Conservation (phyloP, 768 basidiomycete species). For the Steccherinum ochraceum region DNA sequence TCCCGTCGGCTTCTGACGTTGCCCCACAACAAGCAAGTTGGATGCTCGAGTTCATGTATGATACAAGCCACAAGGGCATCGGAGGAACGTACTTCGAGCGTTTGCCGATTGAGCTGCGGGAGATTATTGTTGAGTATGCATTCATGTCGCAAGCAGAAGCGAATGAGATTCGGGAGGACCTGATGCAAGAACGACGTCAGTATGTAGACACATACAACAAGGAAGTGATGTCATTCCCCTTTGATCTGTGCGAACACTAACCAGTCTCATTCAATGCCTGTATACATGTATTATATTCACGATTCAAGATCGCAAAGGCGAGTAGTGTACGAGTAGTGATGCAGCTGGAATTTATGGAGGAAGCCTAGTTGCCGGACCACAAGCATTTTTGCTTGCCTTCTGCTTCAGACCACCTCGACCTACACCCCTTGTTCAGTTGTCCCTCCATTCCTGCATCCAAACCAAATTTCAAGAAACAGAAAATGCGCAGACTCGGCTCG, state of each 20-base stretch:
- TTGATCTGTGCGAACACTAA: conserved; percentile 13
- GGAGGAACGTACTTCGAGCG: background rate
- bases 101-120: conserved; percentile 17
- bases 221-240: conserved; percentile 7
- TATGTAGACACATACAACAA: conserved; percentile 8
- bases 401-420: too few species aligned
- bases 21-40: conserved; percentile 28
- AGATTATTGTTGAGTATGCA: conserved; percentile 8
- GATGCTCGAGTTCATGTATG: conserved; percentile 14
- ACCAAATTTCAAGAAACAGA: too few species aligned
- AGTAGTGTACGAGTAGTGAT: too few species aligned
- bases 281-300: too few species aligned
- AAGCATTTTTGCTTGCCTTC: too few species aligned
- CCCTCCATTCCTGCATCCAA: too few species aligned
- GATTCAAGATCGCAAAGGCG: too few species aligned
- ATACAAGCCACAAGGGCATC: conserved; percentile 1
- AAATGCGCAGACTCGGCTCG: too few species aligned
- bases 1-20: conserved; percentile 26
- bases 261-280: too few species aligned
- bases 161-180: conserved; percentile 8
- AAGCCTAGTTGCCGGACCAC: too few species aligned
- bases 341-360: too few species aligned
- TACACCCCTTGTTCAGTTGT: too few species aligned
- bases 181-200: conserved; percentile 16
- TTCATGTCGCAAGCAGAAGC: conserved; percentile 10